Percentiles rank a stretch among this genome's conserved stretches.
Conservation (phyloP, 169 alveolate species). For the Cytauxzoon felis region DNA sequence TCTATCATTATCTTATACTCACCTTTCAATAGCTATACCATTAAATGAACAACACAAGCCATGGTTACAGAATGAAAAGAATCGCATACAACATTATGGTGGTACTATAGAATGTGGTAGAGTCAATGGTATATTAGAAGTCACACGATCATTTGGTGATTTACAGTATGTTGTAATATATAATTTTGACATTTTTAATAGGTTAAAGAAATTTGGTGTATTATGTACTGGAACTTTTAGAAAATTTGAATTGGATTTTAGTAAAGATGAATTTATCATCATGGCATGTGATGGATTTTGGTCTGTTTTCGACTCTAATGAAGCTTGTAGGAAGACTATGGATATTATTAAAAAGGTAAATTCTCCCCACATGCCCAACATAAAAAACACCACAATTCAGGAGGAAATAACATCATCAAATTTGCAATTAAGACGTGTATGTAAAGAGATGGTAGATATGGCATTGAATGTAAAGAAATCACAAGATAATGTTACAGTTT, state of each 20-base stretch:
- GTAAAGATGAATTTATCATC: slow-evolving; percentile 86
- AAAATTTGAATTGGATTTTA: slow-evolving; percentile 62
- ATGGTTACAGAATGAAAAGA: slow-evolving; percentile 87
- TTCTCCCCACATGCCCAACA: neutral
- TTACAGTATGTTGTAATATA: slow-evolving; percentile 78
- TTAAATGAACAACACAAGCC: slow-evolving; percentile 95
- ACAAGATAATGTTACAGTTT: slow-evolving; percentile 67
- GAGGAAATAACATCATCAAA: slow-evolving; percentile 62
- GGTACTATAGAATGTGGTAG: slow-evolving; percentile 95
- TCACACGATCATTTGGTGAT: slow-evolving; percentile 96
- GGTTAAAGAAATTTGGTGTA: slow-evolving; percentile 78
- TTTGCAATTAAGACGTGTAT: slow-evolving; percentile 51
- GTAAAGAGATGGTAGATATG: slow-evolving; percentile 72
- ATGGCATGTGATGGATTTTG: slow-evolving; percentile 97
- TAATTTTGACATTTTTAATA: neutral
- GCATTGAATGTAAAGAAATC: slow-evolving; percentile 67
- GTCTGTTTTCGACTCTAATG: slow-evolving; percentile 45
- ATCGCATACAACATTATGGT: slow-evolving; percentile 89
- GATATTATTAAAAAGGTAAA: slow-evolving; percentile 28
- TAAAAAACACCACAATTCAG: slow-evolving; percentile 11
- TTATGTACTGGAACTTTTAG: slow-evolving; percentile 72
- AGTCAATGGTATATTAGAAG: slow-evolving; percentile 91
- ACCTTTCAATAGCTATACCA: slow-evolving; percentile 73
- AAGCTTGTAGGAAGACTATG: slow-evolving; percentile 54
- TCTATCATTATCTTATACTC: neutral